Base-by-base conservation (phyloP, 768 basidiomycete species). In the Grammothele lineata region DNA sequence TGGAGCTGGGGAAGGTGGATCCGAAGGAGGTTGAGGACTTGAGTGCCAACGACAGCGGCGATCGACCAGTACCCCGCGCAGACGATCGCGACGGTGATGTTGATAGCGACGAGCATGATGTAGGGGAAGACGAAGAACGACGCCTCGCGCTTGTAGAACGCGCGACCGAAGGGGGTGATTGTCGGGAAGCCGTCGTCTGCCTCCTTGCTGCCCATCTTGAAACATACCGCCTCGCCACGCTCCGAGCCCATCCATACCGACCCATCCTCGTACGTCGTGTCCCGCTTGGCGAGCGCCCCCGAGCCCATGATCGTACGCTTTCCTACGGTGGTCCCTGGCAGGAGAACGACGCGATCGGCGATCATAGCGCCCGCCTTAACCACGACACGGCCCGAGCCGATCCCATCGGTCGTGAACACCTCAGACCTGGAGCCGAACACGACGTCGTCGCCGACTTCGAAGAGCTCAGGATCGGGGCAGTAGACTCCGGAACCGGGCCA, bases 231-330 rank as follows among this genome's bases (percentile, higher is more conserved):
- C 37, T 70, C 68, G 19, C 72, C 73, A 18, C 59, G 59, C 22
- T 71, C 71, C 48, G 68, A 69, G 17, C 74, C 74, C 51, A 76
- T 70, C 74, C 73, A 76, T 1, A 68, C 70, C 12, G 73, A 72
- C 7, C 71, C 70, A 45, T 72, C 70, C 38, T 61, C 66, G 47
- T 76, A 76, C 5, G 56, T 57, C 0, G 61, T 62, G 22, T 68
- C 62, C 17, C 74, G 65, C 51, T 67, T 69, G 18, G 68, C 69
- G 27, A 75, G 63, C 2, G 74, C 64, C 17, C 74, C 74, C 7
- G 74, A 70, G 11, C 73, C 74, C 71, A 75, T 74, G 7, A 75
- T 69, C 6, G 73, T 66, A 19, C 66, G 60, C 30, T 57, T 50
- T 9, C 74, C 72, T 25, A 76, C 62, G 3, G 58, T 58, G 18